These are phyloP conservation scores for Corymbia maculata DNA, from an alignment of 345 rosid genomes.

Conservation along the genomic window DNA sequence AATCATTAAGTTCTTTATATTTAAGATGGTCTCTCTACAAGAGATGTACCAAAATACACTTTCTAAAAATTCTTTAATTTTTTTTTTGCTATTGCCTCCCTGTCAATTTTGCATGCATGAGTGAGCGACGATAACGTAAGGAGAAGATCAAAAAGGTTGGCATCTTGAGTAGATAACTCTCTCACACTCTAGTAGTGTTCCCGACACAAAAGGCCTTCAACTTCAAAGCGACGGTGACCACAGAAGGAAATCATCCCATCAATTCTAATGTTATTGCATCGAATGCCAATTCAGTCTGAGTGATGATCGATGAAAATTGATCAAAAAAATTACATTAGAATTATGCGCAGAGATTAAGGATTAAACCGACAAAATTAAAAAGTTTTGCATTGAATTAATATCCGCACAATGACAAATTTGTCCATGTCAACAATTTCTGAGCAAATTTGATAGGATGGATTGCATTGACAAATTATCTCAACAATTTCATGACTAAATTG, in stretches of 20 bases:
- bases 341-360: not conserved
- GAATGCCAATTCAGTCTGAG: too few relatives aligned
- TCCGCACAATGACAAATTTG: too few relatives aligned
- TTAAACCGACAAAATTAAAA: not conserved
- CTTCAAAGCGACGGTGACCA: not conserved
- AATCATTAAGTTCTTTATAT: not conserved
- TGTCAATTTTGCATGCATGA: not conserved
- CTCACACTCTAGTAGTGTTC: not conserved
- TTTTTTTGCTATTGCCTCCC: not conserved
- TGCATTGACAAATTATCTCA: too few relatives aligned
- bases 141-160: not conserved
- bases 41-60: not conserved
- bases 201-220: not conserved
- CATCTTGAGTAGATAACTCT: not conserved
- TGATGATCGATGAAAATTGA: not conserved
- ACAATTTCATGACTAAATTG: too few relatives aligned
- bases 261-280: fast-evolving
- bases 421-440: too few relatives aligned
- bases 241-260: fast-evolving
- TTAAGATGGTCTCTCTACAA: not conserved
- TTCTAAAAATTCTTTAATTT: too few relatives aligned
- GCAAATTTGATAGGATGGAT: not conserved
- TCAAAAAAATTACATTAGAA: fast-evolving
- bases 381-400: fast-evolving
- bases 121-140: not conserved